Percentiles rank a stretch among this genome's conserved stretches.
phyloP scores from a whole-genome alignment of 1,284 basidiomycete species.

The Coriolopsis trogii region DNA sequence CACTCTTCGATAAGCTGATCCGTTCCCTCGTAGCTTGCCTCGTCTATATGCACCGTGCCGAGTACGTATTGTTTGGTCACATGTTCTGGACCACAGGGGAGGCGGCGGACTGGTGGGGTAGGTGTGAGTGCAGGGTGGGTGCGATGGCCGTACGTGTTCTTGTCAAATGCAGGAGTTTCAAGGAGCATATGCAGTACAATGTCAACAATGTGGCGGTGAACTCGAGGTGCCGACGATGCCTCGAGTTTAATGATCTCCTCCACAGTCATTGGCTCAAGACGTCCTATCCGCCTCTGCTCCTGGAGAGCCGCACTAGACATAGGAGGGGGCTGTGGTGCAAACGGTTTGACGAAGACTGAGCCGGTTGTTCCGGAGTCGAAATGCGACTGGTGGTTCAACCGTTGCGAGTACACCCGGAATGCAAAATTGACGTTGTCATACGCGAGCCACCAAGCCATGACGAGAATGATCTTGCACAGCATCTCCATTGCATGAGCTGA shows the following conservation, averaged over 20 bases:
- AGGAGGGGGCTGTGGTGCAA: background rate
- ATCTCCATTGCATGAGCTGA: background rate
- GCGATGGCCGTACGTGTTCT: background rate
- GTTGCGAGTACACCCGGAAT: constrained; percentile 40
- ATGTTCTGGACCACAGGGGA: background rate
- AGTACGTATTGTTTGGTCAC: constrained; percentile 21
- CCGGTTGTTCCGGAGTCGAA: constrained; percentile 40
- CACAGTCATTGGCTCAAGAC: background rate
- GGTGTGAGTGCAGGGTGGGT: background rate
- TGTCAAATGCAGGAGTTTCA: background rate
- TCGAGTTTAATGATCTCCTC: background rate
- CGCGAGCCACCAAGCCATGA: constrained; percentile 30
- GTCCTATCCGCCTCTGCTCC: background rate
- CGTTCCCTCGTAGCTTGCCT: constrained; percentile 28
- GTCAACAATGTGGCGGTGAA: background rate
- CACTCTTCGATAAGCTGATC: constrained; percentile 10
- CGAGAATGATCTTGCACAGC: constrained; percentile 19
- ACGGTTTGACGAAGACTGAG: constrained; percentile 31
- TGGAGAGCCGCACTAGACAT: background rate
- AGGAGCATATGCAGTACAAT: background rate
- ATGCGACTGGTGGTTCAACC: constrained; percentile 36
- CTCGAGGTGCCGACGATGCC: background rate
- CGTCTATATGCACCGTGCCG: constrained; percentile 19
- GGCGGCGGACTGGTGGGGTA: background rate
- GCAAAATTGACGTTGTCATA: constrained; percentile 43